Evolutionary conservation across 2,329 filamentous ascomycete species (phyloP), one percentile per base, ranked within the genome.

Genomic region (Cercospora zeina): DNA sequence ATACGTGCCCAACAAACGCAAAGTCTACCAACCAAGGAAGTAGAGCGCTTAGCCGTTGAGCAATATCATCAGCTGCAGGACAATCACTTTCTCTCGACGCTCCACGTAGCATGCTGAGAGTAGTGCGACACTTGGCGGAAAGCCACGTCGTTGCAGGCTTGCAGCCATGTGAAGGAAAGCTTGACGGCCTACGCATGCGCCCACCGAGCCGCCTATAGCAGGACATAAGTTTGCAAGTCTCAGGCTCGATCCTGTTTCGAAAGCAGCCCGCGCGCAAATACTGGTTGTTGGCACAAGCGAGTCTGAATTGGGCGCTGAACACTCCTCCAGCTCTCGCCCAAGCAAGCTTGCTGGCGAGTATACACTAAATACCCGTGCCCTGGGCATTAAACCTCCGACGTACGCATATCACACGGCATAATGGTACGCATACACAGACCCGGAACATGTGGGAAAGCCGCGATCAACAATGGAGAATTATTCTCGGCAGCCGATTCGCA

Each of bases 31-130:
- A 47, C 27, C 42, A 47, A 47, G 42, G 19, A 47, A 47, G 21
- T 47, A 14, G 6, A 47, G 19, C 42, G 13, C 10, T 24, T 42
- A n/a, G 36, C 24, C 24, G 24, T 6, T 27, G 24, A 27, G 31
- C 42, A 47, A 19, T 47, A 24, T 47, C 7, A 24, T 47, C 7
- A 45, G 42, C 42, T 24, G 42, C 42, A 47, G 8, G 19, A 47
- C 19, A 47, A 47, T 14, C 42, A 47, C 42, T 7, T 47, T 13
- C 21, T 47, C 21, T 47, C 21, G 21, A 47, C 11, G 42, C 42
- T 47, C 21, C 42, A 47, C 42, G 42, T 47, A 47, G 42, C 42
- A 47, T 27, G 42, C 42, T 47, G 21, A 47, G 42, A 47, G 42
- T 47, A 47, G 42, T 47, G 42, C 42, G 42, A 47, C 42, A 27